Evolutionary conservation across 345 rosid genomes (phyloP).

Genomic region (Boechera retrofracta): DNA sequence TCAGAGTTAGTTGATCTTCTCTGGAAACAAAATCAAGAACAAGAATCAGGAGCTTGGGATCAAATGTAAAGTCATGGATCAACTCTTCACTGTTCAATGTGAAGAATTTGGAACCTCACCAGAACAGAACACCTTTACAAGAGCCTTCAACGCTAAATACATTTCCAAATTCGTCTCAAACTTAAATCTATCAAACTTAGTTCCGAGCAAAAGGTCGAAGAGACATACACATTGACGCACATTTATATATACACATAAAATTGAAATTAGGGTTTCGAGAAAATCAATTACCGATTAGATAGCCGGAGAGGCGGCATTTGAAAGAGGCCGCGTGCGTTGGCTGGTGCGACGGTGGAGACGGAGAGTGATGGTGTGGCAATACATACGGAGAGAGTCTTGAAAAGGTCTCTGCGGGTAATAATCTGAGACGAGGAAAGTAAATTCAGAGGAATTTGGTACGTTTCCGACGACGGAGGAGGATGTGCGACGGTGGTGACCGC

Average conservation of each 20-base stretch:
- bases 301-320: constrained; percentile 76
- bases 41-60: background rate
- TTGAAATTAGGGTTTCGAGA: background rate
- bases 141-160: background rate
- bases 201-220: background rate
- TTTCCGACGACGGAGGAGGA: constrained; percentile 42
- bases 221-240: background rate
- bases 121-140: background rate
- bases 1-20: background rate
- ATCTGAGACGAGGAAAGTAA: constrained; percentile 35
- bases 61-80: background rate
- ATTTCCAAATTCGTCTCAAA: background rate
- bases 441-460: constrained; percentile 19
- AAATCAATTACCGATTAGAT: constrained; percentile 53
- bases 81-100: background rate
- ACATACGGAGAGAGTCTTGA: constrained; percentile 55
- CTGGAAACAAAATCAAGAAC: background rate
- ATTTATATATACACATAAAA: background rate
- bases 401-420: constrained; percentile 54
- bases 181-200: background rate
- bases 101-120: background rate
- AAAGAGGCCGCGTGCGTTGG: constrained; percentile 69
- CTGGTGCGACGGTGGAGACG: constrained; percentile 41
- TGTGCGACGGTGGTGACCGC: constrained; percentile 29
- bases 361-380: constrained; percentile 47